phyloP scores from a whole-genome alignment of 2,329 filamentous ascomycete genomes.

The Fusarium devonianum region DNA sequence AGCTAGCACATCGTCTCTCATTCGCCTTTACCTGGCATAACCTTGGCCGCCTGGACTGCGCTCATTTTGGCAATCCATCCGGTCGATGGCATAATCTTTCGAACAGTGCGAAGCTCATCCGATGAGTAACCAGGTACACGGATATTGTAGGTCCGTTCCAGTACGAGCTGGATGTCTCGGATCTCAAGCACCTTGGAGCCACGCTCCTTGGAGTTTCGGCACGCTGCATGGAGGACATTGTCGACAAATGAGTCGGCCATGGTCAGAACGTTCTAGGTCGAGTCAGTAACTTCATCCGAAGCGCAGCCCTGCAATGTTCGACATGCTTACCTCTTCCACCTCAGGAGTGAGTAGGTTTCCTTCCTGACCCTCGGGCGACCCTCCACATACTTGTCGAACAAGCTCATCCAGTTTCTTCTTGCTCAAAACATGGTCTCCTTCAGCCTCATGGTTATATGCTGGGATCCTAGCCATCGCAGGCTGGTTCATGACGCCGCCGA shows the following conservation, averaged over 20 bases:
- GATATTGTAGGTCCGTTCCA: constrained; percentile 88
- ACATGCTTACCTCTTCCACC: constrained; percentile 83
- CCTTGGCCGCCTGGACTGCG: constrained; percentile 93
- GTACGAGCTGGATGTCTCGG: constrained; percentile 81
- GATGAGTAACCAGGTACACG: constrained; percentile 93
- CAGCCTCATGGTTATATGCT: constrained; percentile 85
- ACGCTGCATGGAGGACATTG: constrained; percentile 84
- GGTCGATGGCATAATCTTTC: constrained; percentile 87
- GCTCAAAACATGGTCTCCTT: constrained; percentile 91
- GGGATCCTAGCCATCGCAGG: constrained; percentile 84
- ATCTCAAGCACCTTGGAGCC: constrained; percentile 90
- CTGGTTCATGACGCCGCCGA: constrained; percentile 85
- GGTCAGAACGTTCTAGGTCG: constrained; percentile 77
- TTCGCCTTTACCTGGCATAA: constrained; percentile 68
- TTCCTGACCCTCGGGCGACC: constrained; percentile 73
- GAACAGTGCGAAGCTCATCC: constrained; percentile 91
- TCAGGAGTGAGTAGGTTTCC: constrained; percentile 85
- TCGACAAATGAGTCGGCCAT: constrained; percentile 96
- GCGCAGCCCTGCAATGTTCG: background rate
- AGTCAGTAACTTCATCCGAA: constrained; percentile 26
- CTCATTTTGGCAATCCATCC: constrained; percentile 98
- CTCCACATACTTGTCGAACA: constrained; percentile 90
- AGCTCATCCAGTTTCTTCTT: constrained; percentile 98
- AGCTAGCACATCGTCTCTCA: constrained; percentile 33
- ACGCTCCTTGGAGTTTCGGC: constrained; percentile 90